Base-by-base conservation (phyloP, 2,329 filamentous ascomycete genomes). In the Pezicula carpinea region DNA sequence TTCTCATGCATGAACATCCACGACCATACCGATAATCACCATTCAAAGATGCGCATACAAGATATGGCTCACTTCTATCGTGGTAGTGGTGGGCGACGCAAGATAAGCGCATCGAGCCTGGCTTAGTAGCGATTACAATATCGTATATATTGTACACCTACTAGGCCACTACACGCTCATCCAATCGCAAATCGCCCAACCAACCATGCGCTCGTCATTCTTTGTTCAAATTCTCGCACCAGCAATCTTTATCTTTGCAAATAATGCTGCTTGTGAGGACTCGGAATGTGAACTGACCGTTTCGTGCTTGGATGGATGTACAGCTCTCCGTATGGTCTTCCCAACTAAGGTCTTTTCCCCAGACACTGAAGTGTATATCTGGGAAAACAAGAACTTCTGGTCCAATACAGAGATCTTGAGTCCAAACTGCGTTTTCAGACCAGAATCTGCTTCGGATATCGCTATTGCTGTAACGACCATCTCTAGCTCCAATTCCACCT, bases 311-410 rank as follows among this genome's bases (percentile, higher is more conserved):
- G 21, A 36, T 31, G 45, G 45, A 29, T 47, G 45, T 38, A 31
- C 21, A 10, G 39, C 26, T 21, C 39, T 47, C 6, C 23, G 21
- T n/a, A 4, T 13, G 13, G 15, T 31, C 22, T 47, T 47, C 31
- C 45, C 45, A 31, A 33, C 39, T 31, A 47, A 47, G 39, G 45
- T 47, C 15, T 47, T 47, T 17, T 31, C 26, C 22, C 39, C 45
- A 21, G 18, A 23, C 19, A 31, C 3, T 22, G 21, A 26, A 6
- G 45, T 47, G 10, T 47, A 47, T 18, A 21, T 22, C 18, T 47
- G 36, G 21, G 45, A 47, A 33, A 47, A 47, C 22, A 23, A 33
- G 19, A 35, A 47, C 23, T 48, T 48, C 41, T 48, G 46, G 46
- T 48, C 46, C n/a, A 32, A 45, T 14, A 48, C 46, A 11, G 23